Conservation (phyloP, 2,329 filamentous ascomycete species). For the Grosmannia huntii region DNA sequence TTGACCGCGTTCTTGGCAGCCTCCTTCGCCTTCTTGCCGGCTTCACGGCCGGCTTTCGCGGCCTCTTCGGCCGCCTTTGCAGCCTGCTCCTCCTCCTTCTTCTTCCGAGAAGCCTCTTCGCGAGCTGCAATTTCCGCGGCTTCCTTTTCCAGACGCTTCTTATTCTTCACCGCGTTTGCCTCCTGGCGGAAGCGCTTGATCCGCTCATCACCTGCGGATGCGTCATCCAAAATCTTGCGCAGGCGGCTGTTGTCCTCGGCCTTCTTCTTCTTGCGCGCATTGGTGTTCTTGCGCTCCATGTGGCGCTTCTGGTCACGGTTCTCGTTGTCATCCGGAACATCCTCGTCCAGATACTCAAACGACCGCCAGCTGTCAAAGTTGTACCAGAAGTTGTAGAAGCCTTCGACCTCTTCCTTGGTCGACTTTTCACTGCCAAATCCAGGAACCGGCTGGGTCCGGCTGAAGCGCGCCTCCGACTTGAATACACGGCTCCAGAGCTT, state of each 20-base stretch:
- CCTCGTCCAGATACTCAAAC: conserved; percentile 97
- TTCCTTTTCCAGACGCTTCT: conserved; percentile 82
- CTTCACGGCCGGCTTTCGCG: conserved; percentile 73
- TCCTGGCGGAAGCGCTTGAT: conserved; percentile 96
- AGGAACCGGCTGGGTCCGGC: conserved; percentile 79
- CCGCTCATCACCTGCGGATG: conserved; percentile 73
- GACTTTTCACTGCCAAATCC: conserved; percentile 73
- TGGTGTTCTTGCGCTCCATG: conserved; percentile 95
- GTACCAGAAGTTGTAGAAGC: conserved; percentile 99
- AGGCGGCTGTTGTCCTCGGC: conserved; percentile 89
- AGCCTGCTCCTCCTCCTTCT: conserved; percentile 69
- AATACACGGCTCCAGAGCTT: conserved; percentile 89
- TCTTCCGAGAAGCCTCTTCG: conserved; percentile 73
- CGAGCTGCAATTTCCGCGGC: conserved; percentile 76
- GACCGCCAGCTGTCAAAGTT: conserved; percentile 97
- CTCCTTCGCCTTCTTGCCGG: conserved; percentile 93
- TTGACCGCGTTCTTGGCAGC: conserved; percentile 97
- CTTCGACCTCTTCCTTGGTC: conserved; percentile 78
- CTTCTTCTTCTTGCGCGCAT: conserved; percentile 98
- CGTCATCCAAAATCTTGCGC: conserved; percentile 79
- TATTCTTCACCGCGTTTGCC: conserved; percentile 89
- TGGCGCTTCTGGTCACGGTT: conserved; percentile 98
- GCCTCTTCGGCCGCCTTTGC: conserved; percentile 75
- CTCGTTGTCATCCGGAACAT: conserved; percentile 97
- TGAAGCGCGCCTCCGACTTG: conserved; percentile 86